These are phyloP conservation scores for Bisporella sp. DNA, from an alignment of 2,329 filamentous ascomycete genomes.

Conservation along the genomic window DNA sequence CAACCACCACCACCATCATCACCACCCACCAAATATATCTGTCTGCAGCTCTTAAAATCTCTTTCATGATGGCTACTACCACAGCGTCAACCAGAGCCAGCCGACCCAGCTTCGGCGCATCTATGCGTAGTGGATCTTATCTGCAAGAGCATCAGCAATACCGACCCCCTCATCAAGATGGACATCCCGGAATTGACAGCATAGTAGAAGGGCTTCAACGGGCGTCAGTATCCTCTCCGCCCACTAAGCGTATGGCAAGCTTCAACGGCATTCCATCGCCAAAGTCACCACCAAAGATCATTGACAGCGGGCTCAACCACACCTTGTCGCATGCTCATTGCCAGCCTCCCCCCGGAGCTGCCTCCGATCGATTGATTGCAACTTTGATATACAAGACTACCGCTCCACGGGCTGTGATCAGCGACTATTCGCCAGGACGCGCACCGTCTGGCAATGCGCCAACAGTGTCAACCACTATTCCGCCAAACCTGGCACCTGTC, in stretches of 20 bases:
- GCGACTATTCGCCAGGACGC: conserved; percentile 30
- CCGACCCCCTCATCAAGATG: conserved; percentile 44
- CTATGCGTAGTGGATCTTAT: conserved; percentile 54
- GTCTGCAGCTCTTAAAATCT: too few relatives aligned
- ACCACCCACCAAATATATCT: too few relatives aligned
- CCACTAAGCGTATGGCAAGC: conserved; percentile 33
- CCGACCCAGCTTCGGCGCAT: conserved; percentile 22
- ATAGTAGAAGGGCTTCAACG: conserved; percentile 50
- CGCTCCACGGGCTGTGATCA: conserved; percentile 25
- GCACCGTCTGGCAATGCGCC: conserved; percentile 25
- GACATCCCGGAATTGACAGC: conserved; percentile 56
- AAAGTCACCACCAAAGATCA: conserved; percentile 50
- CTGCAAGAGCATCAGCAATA: conserved; percentile 58
- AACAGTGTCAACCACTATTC: conserved; percentile 15
- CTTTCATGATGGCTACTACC: not conserved
- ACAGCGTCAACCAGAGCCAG: conserved; percentile 10
- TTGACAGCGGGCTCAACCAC: conserved; percentile 56
- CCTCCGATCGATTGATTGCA: conserved; percentile 47
- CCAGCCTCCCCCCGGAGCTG: conserved; percentile 41
- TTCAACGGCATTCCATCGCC: conserved; percentile 57
- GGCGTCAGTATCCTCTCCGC: conserved; percentile 31
- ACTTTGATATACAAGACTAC: conserved; percentile 56
- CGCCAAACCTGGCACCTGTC: conserved; percentile 46
- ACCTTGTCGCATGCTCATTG: conserved; percentile 58
- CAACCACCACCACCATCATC: too few relatives aligned